Evolutionary conservation across 2,329 filamentous ascomycete genomes (phyloP), one percentile per base, ranked within the genome.

Genomic region (Pseudocercospora vitis): DNA sequence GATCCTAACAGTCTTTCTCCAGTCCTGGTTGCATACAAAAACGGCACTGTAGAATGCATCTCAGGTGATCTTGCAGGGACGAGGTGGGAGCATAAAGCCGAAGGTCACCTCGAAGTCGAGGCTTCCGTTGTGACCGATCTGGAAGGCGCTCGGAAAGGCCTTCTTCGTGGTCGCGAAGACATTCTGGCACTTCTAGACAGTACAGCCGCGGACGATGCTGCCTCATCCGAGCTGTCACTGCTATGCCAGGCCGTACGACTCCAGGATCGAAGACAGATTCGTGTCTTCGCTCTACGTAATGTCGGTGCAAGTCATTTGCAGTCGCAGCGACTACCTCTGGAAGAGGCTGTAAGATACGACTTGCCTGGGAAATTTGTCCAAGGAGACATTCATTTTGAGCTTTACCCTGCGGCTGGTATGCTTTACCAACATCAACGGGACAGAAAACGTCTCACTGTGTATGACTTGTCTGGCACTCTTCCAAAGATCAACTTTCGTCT

Each of bases 371-470:
- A 39, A 3, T 42, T 49, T 11, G 48, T 40, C n/a, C 26, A 42
- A 1, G 51, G 50, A 4, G n/a, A 40, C n/a, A 59, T 57, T 11
- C 29, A 44, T n/a, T 64, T 62, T 44, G 67, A 67, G 14, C 55
- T 69, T 1, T 64, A 91, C 58, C 72, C 83, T 19, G 79, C 80
- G 16, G 81, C 82, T 2, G 87, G 87, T 9, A 77, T 79, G 32
- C 71, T 91, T 3, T 78, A 88, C 55, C 79, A 85, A 63, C 74
- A 88, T 55, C 79, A 85, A 63, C 74, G 89, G 1, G 67, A 74
- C 11, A 72, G 76, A 18, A 79, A 78, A 8, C 71, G 67, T 0
- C 73, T 91, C 14, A 76, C 74, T 21, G 81, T 83, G 2, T 88
- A 85, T 67, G 83, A 88, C 57, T 71, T 91, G 28, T 81, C 80